These are phyloP conservation scores for Mesembryanthemum crystallinum DNA, from an alignment of 148 eudicot species.

Conservation along the genomic window DNA sequence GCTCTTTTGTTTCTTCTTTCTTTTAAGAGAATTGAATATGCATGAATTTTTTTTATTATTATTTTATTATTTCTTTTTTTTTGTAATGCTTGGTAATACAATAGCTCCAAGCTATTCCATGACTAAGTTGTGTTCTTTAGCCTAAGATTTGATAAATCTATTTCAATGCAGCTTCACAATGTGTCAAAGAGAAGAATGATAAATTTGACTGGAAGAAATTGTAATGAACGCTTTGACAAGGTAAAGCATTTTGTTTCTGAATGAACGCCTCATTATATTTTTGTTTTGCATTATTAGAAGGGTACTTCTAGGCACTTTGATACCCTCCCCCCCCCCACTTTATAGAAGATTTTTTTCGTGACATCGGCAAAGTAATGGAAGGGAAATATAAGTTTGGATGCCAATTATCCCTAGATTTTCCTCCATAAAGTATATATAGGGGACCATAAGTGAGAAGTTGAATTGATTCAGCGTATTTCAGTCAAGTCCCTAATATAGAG, in stretches of 20 bases:
- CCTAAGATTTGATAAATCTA: background rate
- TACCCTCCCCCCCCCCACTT: background rate
- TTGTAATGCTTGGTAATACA: background rate
- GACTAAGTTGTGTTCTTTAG: background rate
- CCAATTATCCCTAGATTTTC: background rate
- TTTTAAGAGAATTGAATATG: background rate
- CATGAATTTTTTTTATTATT: background rate
- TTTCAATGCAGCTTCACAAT: slow-evolving; percentile 38
- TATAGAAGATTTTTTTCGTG: background rate
- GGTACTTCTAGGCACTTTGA: background rate
- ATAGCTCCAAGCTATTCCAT: slow-evolving; percentile 1
- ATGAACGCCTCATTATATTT: slow-evolving; percentile 1
- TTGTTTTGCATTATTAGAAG: background rate
- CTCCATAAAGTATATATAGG: too few relatives aligned
- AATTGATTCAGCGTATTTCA: too few relatives aligned
- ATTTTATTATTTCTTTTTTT: too few relatives aligned
- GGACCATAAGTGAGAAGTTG: too few relatives aligned
- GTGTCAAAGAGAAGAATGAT: slow-evolving; percentile 42
- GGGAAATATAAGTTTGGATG: background rate
- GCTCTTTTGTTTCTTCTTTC: background rate
- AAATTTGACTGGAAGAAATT: slow-evolving; percentile 53
- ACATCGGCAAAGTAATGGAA: background rate
- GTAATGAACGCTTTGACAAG: slow-evolving; percentile 51
- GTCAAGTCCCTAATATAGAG: too few relatives aligned
- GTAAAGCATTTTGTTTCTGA: slow-evolving; percentile 26